Percentiles rank a stretch among this genome's conserved stretches.
These are phyloP conservation scores for Artomyces pyxidatus DNA, from an alignment of 768 basidiomycete genomes.

Conservation along the genomic window DNA sequence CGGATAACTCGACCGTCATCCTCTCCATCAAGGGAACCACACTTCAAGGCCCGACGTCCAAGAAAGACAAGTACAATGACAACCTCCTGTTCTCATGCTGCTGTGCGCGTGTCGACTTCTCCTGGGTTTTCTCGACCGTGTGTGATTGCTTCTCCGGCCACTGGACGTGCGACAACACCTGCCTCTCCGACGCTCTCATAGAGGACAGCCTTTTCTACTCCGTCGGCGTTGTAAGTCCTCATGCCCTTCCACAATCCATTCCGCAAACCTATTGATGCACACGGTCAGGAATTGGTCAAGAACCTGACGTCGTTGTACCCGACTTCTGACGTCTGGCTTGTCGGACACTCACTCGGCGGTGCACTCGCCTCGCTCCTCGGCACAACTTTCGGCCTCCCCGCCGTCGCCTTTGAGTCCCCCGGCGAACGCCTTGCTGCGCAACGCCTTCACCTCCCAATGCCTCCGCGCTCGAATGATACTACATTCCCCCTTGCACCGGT, in stretches of 20 bases:
- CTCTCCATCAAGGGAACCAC: constrained; percentile 91
- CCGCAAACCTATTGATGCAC: not conserved
- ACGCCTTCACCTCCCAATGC: constrained; percentile 56
- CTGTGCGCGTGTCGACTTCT: constrained; percentile 82
- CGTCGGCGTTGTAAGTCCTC: constrained; percentile 62
- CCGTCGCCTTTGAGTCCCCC: constrained; percentile 57
- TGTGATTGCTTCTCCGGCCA: constrained; percentile 76
- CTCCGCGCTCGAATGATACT: constrained; percentile 22
- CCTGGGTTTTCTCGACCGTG: constrained; percentile 79
- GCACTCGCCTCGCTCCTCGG: constrained; percentile 56
- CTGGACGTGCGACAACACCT: constrained; percentile 71
- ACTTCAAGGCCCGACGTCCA: constrained; percentile 75
- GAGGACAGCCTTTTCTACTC: constrained; percentile 92
- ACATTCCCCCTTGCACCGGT: constrained; percentile 20
- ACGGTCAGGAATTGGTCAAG: constrained; percentile 41
- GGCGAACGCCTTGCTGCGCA: constrained; percentile 55
- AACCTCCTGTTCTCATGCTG: constrained; percentile 88
- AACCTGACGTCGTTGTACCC: constrained; percentile 54
- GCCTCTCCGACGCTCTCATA: constrained; percentile 76
- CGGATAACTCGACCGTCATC: constrained; percentile 74
- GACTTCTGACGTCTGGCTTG: constrained; percentile 51
- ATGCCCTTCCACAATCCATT: not conserved
- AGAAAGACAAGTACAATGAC: constrained; percentile 91
- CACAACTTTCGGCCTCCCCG: constrained; percentile 56
- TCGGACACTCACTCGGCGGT: constrained; percentile 57